Evolutionary conservation across 2,329 filamentous ascomycete genomes (phyloP).

Genomic region (Aspergillus ochraceoroseus): DNA sequence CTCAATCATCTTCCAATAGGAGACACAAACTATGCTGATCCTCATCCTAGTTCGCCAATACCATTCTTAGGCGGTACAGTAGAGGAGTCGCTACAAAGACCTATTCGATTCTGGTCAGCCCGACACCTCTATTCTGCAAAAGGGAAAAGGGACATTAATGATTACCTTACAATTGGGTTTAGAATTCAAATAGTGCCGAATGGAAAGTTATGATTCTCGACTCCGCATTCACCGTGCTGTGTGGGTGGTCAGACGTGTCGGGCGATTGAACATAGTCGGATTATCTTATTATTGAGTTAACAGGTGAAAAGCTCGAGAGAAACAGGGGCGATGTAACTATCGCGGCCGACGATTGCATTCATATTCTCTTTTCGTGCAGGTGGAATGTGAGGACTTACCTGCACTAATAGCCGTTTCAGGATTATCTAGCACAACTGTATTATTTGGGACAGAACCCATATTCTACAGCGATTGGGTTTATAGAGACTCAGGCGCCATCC

Average conservation of each 20-base stretch:
- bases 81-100: constrained; percentile 7
- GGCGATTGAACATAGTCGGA: background rate
- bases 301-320: too few relatives aligned
- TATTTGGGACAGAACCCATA: background rate
- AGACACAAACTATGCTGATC: constrained; percentile 12
- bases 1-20: constrained; percentile 10
- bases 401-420: constrained; percentile 1
- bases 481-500: background rate
- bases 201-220: too few relatives aligned
- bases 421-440: background rate
- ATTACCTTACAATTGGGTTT: too few relatives aligned
- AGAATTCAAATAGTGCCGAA: too few relatives aligned
- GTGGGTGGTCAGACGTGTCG: background rate
- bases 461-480: background rate
- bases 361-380: too few relatives aligned
- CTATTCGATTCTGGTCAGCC: constrained; percentile 9
- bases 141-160: too few relatives aligned
- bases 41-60: constrained; percentile 9
- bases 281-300: too few relatives aligned
- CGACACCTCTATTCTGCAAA: constrained; percentile 4
- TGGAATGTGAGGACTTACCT: too few relatives aligned
- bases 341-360: background rate
- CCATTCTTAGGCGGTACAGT: constrained; percentile 5
- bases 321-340: background rate
- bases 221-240: background rate